These are phyloP conservation scores for Puccinia novopanici DNA, from an alignment of 1,284 basidiomycete species.

Conservation along the genomic window DNA sequence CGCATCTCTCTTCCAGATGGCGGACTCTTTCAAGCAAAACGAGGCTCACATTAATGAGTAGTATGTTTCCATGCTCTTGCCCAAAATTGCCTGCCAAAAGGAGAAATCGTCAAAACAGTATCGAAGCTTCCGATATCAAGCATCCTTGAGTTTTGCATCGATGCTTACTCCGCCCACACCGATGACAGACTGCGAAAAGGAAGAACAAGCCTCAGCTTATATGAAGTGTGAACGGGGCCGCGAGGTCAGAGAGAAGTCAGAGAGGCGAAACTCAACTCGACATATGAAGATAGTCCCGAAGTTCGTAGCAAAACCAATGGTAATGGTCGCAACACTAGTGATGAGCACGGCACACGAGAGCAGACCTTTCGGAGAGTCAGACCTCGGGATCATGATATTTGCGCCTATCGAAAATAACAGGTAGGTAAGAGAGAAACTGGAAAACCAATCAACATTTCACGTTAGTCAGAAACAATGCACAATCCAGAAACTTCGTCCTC, in stretches of 20 bases:
- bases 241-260: background rate
- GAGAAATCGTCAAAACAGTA: background rate
- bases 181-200: slow-evolving; percentile 21
- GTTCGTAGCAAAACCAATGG: slow-evolving; percentile 21
- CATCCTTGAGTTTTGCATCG: background rate
- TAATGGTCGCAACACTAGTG: slow-evolving; percentile 20
- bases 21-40: background rate
- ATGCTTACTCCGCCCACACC: slow-evolving; percentile 33
- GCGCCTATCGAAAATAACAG: slow-evolving; percentile 22
- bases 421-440: slow-evolving; percentile 36
- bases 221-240: no score
- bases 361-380: slow-evolving; percentile 9
- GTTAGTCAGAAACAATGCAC: no score
- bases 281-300: slow-evolving; percentile 29
- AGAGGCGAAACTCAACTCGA: slow-evolving; percentile 24
- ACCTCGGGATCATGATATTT: slow-evolving; percentile 16
- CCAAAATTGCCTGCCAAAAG: slow-evolving; percentile 18
- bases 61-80: slow-evolving; percentile 26
- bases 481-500: background rate
- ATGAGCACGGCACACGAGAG: slow-evolving; percentile 22
- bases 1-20: background rate
- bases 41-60: slow-evolving; percentile 31
- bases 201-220: background rate
- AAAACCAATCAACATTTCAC: no score
- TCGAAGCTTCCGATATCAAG: background rate